Percentiles rank a stretch among this genome's conserved stretches.
phyloP scores from a whole-genome alignment of 2,329 filamentous ascomycete species.

The Phyllosticta citribraziliensis region DNA sequence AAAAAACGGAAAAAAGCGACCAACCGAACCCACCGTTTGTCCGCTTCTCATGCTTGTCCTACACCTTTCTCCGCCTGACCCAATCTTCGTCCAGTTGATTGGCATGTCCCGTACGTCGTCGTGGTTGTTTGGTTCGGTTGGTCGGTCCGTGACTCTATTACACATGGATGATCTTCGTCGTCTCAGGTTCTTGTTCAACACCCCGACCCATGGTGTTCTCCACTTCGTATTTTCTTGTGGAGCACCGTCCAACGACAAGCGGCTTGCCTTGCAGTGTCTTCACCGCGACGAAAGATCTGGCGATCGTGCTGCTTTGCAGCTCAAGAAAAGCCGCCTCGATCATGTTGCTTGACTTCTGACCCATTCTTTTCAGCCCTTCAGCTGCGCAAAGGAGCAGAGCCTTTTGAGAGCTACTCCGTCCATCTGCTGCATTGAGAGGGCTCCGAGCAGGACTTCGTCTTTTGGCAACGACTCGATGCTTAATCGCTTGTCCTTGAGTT shows the following conservation, averaged over 20 bases:
- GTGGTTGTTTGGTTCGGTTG: not conserved
- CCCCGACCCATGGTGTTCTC: not conserved
- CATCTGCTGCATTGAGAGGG: constrained; percentile 33
- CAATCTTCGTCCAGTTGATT: not conserved
- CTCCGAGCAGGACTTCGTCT: constrained; percentile 36
- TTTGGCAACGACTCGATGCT: constrained; percentile 29
- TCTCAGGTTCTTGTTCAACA: not conserved
- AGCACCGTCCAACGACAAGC: not conserved
- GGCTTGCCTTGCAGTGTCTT: not conserved
- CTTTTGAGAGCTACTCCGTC: constrained; percentile 36
- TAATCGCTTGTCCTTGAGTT: constrained; percentile 14
- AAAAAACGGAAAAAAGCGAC: not conserved
- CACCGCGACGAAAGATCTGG: not conserved
- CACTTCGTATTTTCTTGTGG: not conserved
- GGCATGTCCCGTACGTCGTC: not conserved
- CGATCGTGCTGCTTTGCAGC: not conserved
- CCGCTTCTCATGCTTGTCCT: not conserved
- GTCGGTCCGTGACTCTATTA: not conserved
- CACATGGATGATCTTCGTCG: not conserved
- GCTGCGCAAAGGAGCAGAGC: constrained; percentile 28
- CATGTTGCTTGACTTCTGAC: not conserved
- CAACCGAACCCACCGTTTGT: not conserved
- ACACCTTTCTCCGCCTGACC: not conserved
- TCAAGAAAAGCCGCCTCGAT: not conserved
- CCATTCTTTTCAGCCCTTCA: constrained; percentile 18